These are phyloP conservation scores for Porphyra umbilicalis DNA, from an alignment of 31 red algal genomes.

Conservation along the genomic window DNA sequence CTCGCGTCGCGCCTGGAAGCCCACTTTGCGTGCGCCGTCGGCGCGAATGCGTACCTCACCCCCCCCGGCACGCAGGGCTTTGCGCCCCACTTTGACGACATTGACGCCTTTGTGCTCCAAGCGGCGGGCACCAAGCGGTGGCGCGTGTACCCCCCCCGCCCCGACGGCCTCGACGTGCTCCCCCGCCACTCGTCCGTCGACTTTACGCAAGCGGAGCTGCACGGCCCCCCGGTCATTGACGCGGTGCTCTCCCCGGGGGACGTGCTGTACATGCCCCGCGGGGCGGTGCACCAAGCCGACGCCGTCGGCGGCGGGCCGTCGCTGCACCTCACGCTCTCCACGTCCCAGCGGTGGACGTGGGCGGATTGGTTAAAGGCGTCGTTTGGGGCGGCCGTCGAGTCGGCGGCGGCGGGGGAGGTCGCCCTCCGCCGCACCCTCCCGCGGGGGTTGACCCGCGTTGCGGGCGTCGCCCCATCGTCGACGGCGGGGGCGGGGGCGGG, in stretches of 20 bases:
- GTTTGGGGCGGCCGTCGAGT: conserved; percentile 33
- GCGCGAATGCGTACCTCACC: conserved; percentile 67
- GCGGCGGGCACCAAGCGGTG: conserved; percentile 50
- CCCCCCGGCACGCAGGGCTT: conserved; percentile 47
- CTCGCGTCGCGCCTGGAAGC: conserved; percentile 39
- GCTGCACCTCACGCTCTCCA: conserved; percentile 61
- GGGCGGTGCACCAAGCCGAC: conserved; percentile 48
- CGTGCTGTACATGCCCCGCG: conserved; percentile 67
- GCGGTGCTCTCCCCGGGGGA: conserved; percentile 36
- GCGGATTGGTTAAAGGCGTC: conserved; percentile 43
- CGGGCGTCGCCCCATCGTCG: neutral
- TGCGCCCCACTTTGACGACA: conserved; percentile 80
- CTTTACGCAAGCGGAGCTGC: conserved; percentile 41
- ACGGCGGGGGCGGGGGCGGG: neutral
- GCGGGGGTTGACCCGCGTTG: conserved; percentile 6
- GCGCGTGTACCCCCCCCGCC: conserved; percentile 38
- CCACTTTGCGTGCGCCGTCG: conserved; percentile 51
- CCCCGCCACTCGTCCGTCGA: conserved; percentile 44
- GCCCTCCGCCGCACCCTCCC: conserved; percentile 34
- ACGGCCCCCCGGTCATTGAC: conserved; percentile 14
- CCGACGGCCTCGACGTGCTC: conserved; percentile 36
- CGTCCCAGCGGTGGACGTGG: conserved; percentile 73
- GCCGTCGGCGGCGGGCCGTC: neutral
- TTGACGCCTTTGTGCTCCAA: conserved; percentile 73
- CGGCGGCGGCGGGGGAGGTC: conserved; percentile 20